Conservation (phyloP, 2,329 filamentous ascomycete genomes). For the Alternaria arborescens region DNA sequence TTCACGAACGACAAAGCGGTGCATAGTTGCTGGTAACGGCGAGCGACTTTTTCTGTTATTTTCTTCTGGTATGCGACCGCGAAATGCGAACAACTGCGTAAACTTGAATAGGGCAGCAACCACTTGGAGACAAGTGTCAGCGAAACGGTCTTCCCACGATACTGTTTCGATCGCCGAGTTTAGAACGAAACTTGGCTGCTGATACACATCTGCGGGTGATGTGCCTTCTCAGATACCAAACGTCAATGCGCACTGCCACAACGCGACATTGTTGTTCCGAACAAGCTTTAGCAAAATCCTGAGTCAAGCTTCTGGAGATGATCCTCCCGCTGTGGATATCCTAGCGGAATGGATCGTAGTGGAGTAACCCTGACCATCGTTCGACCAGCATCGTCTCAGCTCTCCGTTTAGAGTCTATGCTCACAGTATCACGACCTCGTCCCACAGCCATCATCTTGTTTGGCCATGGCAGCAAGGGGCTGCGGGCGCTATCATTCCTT, state of each 20-base stretch:
- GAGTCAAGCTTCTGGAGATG: constrained; percentile 25
- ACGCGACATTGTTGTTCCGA: constrained; percentile 33
- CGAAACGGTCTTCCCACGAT: constrained; percentile 10
- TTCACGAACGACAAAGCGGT: not conserved
- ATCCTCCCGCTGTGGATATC: constrained; percentile 30
- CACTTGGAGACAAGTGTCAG: not conserved
- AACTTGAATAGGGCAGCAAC: not conserved
- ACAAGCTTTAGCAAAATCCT: constrained; percentile 11
- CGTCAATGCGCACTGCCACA: constrained; percentile 36
- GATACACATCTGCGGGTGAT: constrained; percentile 33
- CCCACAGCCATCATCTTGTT: constrained; percentile 19
- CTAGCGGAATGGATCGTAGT: constrained; percentile 18
- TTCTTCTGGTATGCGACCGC: not conserved
- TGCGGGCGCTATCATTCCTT: constrained; percentile 6
- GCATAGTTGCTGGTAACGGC: not conserved
- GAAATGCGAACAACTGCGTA: not conserved
- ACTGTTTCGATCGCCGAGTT: constrained; percentile 40
- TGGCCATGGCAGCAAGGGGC: constrained; percentile 23
- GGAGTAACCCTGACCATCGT: constrained; percentile 26
- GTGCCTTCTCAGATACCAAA: constrained; percentile 40
- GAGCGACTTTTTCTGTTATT: not conserved
- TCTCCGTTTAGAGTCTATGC: constrained; percentile 21
- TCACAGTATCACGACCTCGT: constrained; percentile 34
- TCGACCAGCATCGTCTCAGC: constrained; percentile 42
- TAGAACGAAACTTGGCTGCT: constrained; percentile 32